phyloP scores from a whole-genome alignment of 1,284 basidiomycete species.

The Tremellales sp. region DNA sequence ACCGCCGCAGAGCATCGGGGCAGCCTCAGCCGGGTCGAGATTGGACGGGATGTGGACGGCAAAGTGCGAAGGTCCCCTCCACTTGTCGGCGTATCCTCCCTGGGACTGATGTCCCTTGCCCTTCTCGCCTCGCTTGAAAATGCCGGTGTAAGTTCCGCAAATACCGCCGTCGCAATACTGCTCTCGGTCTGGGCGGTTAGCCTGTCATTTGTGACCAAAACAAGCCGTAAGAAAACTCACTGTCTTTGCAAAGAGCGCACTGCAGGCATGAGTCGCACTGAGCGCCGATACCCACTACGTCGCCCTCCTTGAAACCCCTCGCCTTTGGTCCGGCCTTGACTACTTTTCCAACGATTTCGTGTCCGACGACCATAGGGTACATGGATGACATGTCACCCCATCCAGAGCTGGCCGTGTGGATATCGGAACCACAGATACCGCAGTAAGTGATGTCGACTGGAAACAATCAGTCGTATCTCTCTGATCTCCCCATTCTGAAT shows the following conservation, averaged over 20 bases:
- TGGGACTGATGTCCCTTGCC: constrained; percentile 33
- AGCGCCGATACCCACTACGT: constrained; percentile 52
- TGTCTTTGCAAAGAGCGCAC: constrained; percentile 45
- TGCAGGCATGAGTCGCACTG: constrained; percentile 48
- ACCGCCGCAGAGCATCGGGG: constrained; percentile 57
- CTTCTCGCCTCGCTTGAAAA: constrained; percentile 14
- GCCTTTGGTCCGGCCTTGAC: constrained; percentile 21
- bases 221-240: constrained; percentile 31
- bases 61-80: constrained; percentile 32
- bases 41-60: constrained; percentile 54
- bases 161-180: constrained; percentile 47
- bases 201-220: neutral
- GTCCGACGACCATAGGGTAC: constrained; percentile 18
- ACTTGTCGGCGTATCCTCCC: constrained; percentile 51
- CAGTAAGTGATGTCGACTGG: constrained; percentile 34
- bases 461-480: too few species aligned
- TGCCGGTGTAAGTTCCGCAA: constrained; percentile 41
- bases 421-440: constrained; percentile 27
- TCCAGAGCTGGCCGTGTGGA: constrained; percentile 28
- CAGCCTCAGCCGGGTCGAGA: constrained; percentile 55
- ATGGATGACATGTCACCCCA: constrained; percentile 13
- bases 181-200: constrained; percentile 31
- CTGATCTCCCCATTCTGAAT: too few species aligned
- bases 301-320: constrained; percentile 36
- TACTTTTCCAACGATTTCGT: constrained; percentile 33